phyloP scores from a whole-genome alignment of 805 yeast species.

The Barnettozyma californica region DNA sequence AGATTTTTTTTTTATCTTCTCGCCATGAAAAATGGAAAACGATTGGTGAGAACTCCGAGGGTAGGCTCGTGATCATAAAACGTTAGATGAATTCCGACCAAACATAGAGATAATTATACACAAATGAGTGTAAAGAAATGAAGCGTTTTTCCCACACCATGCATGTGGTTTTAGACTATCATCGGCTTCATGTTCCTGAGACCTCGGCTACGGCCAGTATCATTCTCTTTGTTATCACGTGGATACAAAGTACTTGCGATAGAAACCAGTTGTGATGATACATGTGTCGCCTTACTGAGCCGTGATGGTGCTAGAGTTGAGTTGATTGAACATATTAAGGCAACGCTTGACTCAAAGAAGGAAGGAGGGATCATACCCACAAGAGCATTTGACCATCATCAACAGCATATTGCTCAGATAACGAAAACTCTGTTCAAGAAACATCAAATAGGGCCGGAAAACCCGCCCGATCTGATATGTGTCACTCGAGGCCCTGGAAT shows the following conservation, averaged over 20 bases:
- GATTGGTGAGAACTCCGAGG: neutral
- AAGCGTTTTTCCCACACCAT: too few relatives aligned
- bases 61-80: neutral
- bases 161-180: too few relatives aligned
- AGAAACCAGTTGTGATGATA: constrained; percentile 93
- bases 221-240: constrained; percentile 15
- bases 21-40: too few relatives aligned
- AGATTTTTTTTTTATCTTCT: too few relatives aligned
- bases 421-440: constrained; percentile 39
- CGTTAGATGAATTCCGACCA: neutral
- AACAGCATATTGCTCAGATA: constrained; percentile 45
- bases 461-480: constrained; percentile 66
- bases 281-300: constrained; percentile 78
- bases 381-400: constrained; percentile 78
- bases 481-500: constrained; percentile 97
- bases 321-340: constrained; percentile 49
- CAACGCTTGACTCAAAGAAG: constrained; percentile 57
- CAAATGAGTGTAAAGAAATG: too few relatives aligned
- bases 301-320: constrained; percentile 34
- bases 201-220: neutral
- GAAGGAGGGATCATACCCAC: constrained; percentile 89
- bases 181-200: neutral
- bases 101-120: too few relatives aligned
- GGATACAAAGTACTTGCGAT: constrained; percentile 71
- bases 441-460: constrained; percentile 10